A percentile compares a stretch with the other conserved stretches of the same genome.
Conservation (phyloP, 2,329 filamentous ascomycete genomes). For the Colletotrichum theobromicola region DNA sequence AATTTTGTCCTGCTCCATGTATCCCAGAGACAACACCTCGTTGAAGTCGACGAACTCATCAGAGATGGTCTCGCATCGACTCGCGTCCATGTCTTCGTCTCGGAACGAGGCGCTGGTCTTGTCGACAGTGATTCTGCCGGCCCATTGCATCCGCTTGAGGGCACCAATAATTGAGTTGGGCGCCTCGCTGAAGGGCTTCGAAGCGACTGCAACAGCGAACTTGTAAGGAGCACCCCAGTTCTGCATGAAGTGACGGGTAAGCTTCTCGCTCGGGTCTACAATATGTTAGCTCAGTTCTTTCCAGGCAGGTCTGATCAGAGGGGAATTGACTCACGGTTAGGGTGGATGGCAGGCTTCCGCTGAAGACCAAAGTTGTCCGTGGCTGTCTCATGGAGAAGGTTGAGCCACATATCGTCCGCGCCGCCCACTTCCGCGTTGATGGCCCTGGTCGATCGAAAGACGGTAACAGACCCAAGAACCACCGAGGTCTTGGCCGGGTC, state of each 20-base stretch:
- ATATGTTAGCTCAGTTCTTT: constrained; percentile 25
- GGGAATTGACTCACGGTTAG: constrained; percentile 32
- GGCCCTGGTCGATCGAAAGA: constrained; percentile 60
- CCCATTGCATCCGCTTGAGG: constrained; percentile 61
- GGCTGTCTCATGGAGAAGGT: constrained; percentile 41
- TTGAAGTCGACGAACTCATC: constrained; percentile 56
- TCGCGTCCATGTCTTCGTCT: not conserved
- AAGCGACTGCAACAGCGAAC: constrained; percentile 62
- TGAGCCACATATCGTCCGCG: constrained; percentile 64
- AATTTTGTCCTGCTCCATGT: constrained; percentile 65
- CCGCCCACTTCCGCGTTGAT: constrained; percentile 59
- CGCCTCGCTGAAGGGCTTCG: constrained; percentile 53
- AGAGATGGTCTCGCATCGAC: constrained; percentile 26
- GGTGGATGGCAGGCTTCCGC: constrained; percentile 41
- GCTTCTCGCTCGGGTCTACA: constrained; percentile 42
- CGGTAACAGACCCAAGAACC: constrained; percentile 55
- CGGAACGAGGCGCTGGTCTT: constrained; percentile 25
- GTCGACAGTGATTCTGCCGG: constrained; percentile 45
- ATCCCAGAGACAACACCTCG: constrained; percentile 66
- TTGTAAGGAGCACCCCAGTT: constrained; percentile 73
- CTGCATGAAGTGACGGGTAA: constrained; percentile 57
- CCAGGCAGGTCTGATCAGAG: constrained; percentile 15
- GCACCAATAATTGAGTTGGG: constrained; percentile 53
- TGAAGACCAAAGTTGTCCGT: constrained; percentile 46
- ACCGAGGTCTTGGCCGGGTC: constrained; percentile 37